phyloP scores from a whole-genome alignment of 257 asterid genomes.

The Capsicum rhomboideum region DNA sequence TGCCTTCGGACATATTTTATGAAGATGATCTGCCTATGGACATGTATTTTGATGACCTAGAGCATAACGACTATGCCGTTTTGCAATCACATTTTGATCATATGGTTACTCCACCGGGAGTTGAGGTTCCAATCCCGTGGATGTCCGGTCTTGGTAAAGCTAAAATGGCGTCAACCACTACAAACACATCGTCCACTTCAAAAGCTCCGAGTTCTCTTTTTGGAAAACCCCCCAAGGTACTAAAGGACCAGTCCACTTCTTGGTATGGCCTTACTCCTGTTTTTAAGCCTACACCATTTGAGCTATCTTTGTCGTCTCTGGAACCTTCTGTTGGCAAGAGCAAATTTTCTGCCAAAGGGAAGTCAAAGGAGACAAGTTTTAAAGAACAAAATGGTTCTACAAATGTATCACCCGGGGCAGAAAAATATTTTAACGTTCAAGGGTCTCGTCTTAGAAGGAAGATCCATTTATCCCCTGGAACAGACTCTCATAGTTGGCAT shows the following conservation, averaged over 20 bases:
- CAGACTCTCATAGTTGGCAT: background rate
- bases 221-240: background rate
- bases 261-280: background rate
- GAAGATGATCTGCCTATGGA: conserved; percentile 54
- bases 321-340: background rate
- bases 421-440: background rate
- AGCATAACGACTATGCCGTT: background rate
- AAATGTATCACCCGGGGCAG: background rate
- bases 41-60: conserved; percentile 14
- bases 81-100: conserved; percentile 13
- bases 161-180: background rate
- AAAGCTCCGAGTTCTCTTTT: background rate
- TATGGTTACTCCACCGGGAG: conserved; percentile 10
- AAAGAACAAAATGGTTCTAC: background rate
- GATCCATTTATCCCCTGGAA: background rate
- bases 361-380: background rate
- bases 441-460: background rate
- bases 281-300: background rate
- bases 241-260: background rate
- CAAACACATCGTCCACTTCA: background rate
- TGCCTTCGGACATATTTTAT: background rate
- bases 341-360: background rate
- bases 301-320: background rate
- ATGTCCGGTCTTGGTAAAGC: background rate
- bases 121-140: conserved; percentile 14